Conservation (phyloP, 208 protist genomes). For the Wallacemonas sp. region DNA sequence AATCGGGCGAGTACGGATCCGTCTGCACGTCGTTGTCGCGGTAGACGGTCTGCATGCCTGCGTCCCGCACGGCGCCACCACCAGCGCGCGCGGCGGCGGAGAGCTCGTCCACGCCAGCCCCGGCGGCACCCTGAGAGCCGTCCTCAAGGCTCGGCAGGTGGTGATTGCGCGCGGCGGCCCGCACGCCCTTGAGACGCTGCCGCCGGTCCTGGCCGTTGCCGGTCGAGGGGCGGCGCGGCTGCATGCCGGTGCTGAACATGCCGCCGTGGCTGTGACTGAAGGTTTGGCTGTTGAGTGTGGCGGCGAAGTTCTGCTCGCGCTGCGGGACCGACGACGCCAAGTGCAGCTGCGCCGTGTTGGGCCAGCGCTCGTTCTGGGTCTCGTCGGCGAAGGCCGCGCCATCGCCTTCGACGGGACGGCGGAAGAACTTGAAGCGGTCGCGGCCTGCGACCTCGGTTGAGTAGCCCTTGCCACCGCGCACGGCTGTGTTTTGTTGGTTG, state of each 20-base stretch:
- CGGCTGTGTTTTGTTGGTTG: slow-evolving; percentile 25
- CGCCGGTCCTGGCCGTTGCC: too few relatives aligned
- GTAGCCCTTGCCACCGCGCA: slow-evolving; percentile 59
- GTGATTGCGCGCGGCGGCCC: slow-evolving; percentile 17
- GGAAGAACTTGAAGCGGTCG: slow-evolving; percentile 89
- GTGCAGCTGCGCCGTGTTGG: slow-evolving; percentile 21
- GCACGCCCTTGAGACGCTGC: background rate
- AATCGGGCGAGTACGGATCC: slow-evolving; percentile 88
- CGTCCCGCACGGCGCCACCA: slow-evolving; percentile 21
- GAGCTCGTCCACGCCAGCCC: too few relatives aligned
- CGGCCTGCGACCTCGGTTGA: slow-evolving; percentile 79
- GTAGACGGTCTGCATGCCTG: slow-evolving; percentile 63
- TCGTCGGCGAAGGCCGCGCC: slow-evolving; percentile 24
- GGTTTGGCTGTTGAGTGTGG: slow-evolving; percentile 17
- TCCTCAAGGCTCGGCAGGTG: slow-evolving; percentile 38
- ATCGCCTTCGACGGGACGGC: slow-evolving; percentile 66
- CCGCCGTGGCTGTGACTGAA: slow-evolving; percentile 13
- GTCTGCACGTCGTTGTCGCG: slow-evolving; percentile 91
- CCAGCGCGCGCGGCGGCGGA: slow-evolving; percentile 4
- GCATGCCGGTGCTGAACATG: background rate
- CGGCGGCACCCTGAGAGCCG: slow-evolving; percentile 5
- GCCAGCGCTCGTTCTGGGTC: background rate
- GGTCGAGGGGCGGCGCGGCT: background rate
- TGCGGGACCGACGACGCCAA: slow-evolving; percentile 31
- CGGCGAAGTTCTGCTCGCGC: slow-evolving; percentile 3